Base-by-base conservation (phyloP, 1,284 basidiomycete genomes). In the Leucoagaricus sp. region DNA sequence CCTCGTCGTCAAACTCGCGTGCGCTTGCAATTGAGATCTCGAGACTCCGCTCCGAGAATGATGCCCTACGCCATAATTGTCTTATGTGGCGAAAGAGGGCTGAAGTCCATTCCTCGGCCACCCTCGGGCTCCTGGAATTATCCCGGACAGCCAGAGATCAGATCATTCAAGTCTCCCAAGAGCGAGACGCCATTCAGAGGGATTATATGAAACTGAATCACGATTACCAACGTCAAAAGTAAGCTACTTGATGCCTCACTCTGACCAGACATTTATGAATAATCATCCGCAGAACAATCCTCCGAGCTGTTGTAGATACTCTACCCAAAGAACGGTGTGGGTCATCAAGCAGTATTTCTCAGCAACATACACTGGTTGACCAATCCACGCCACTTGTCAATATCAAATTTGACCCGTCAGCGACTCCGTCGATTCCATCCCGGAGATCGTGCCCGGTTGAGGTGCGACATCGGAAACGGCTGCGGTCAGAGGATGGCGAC, bases 31-130 rank as follows among this genome's bases (percentile, higher is more conserved):
- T 67, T 36, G 81, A 81, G 58, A 74, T 74, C 49, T 72, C 73
- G n/a, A 73, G 77, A 13, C 72, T 84, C 8, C 71, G 72, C 15
- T 77, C 80, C 13, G 83, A 85, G 60, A 81, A 82, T 64, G 69
- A 72, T 28, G 76, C 78, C 0, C 67, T 86, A 31, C 74, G 74
- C 36, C 68, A 71, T 28, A 75, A 77, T 58, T 83, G 79, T 65
- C 70, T 68, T 31, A 72, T 79, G 61, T 85, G 83, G 83, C 78
- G 80, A 44, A 78, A 76, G 54, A 79, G 83, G 40, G 83, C 83
- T 10, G 80, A 83, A 58, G 72, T 79, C 8, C 83, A 85, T 60
- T 78, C 81, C 9, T 73, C 79, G 3, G 80, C 81, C 12, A 84
- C 80, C 25, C 67, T 82, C 26, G 78, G 80, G 31, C 75, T 85